phyloP scores from a whole-genome alignment of 306 rosid genomes.

The Lupinus albus region DNA sequence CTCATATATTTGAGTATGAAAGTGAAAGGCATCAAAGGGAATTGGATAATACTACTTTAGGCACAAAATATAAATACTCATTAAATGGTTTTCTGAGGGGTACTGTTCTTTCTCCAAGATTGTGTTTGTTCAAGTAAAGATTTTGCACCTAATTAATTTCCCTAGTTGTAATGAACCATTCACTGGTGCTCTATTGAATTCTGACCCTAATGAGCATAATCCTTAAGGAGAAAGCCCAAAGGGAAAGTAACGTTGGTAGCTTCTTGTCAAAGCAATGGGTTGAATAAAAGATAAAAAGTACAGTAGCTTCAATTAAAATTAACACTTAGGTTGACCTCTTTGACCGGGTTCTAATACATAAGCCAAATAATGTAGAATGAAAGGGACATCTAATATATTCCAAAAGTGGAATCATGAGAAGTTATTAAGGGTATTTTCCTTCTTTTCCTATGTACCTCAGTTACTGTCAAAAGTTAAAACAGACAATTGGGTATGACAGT shows the following conservation, averaged over 20 bases:
- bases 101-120: constrained; percentile 8
- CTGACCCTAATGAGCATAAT: constrained; percentile 18
- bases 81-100: not conserved
- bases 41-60: constrained; percentile 1
- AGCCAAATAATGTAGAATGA: not conserved
- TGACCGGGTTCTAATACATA: constrained; percentile 11
- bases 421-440: not conserved
- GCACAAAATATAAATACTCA: constrained; percentile 2
- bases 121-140: constrained; percentile 29
- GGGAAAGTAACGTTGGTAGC: not conserved
- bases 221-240: constrained; percentile 20
- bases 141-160: constrained; percentile 7
- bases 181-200: not conserved
- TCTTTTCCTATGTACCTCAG: not conserved
- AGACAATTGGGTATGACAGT: constrained; percentile 21
- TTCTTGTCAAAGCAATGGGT: constrained; percentile 31
- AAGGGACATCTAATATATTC: constrained; percentile 25
- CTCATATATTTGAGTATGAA: not conserved
- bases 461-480: not conserved
- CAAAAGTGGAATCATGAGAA: constrained; percentile 14
- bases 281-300: not conserved
- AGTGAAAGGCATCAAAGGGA: constrained; percentile 3
- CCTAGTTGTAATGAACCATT: not conserved
- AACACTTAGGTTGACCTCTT: constrained; percentile 38
- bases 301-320: constrained; percentile 1